Conservation (phyloP, 306 rosid species). For the Corylus avellana region DNA sequence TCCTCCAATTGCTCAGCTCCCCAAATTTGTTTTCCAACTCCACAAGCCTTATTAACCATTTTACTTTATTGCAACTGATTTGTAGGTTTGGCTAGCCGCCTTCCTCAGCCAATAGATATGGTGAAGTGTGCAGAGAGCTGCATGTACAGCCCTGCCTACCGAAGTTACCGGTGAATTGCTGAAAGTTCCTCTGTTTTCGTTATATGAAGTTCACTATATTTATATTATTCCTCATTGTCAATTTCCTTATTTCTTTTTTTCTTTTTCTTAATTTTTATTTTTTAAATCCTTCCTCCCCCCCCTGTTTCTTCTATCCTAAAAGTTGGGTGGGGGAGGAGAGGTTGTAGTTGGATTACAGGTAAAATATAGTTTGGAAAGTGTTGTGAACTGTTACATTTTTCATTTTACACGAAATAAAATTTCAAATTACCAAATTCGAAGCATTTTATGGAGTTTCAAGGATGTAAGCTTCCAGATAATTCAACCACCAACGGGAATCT, state of each 20-base stretch:
- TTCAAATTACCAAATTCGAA: slow-evolving; percentile 23
- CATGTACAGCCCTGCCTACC: slow-evolving; percentile 82
- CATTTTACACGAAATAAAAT: slow-evolving; percentile 16
- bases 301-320: slow-evolving; percentile 7
- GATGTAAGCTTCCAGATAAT: neutral
- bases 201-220: neutral
- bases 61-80: slow-evolving; percentile 6
- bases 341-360: slow-evolving; percentile 26
- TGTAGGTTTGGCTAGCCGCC: slow-evolving; percentile 87
- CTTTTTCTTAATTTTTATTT: neutral
- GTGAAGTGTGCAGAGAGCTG: slow-evolving; percentile 81
- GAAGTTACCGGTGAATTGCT: slow-evolving; percentile 57
- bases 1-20: neutral
- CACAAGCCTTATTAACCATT: neutral
- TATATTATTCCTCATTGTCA: slow-evolving; percentile 13
- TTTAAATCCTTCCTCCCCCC: neutral
- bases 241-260: neutral
- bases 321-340: slow-evolving; percentile 23
- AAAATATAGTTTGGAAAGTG: slow-evolving; percentile 25
- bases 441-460: slow-evolving; percentile 8
- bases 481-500: too few relatives aligned
- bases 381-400: slow-evolving; percentile 11
- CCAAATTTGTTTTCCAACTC: neutral
- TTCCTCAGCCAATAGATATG: slow-evolving; percentile 86
- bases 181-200: neutral